Conservation (phyloP, 2,329 filamentous ascomycete species). For the Davidsoniella virescens region DNA sequence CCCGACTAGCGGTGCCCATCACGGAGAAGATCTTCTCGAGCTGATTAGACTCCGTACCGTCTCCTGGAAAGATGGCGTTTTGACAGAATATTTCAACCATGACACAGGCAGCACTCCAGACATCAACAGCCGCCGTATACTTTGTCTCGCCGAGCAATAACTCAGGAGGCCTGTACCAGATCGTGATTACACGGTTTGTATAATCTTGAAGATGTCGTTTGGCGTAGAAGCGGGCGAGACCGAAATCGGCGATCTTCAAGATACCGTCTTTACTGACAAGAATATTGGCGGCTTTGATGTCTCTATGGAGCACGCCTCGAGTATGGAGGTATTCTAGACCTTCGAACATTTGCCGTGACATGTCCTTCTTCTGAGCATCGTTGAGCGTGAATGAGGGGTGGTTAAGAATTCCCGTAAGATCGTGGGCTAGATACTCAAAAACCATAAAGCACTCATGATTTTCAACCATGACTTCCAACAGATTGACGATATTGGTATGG, state of each 20-base stretch:
- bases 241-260: conserved; percentile 90
- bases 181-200: conserved; percentile 95
- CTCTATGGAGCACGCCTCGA: conserved; percentile 83
- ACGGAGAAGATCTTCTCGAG: conserved; percentile 92
- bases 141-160: conserved; percentile 80
- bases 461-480: conserved; percentile 94
- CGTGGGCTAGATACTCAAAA: conserved; percentile 93
- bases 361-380: conserved; percentile 74
- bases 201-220: conserved; percentile 87
- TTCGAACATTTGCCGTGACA: conserved; percentile 84
- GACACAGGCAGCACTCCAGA: conserved; percentile 96
- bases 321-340: conserved; percentile 87
- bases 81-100: conserved; percentile 92
- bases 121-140: conserved; percentile 78
- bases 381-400: conserved; percentile 84
- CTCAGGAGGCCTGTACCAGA: conserved; percentile 91
- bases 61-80: conserved; percentile 85
- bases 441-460: conserved; percentile 99
- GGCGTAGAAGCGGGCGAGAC: conserved; percentile 86
- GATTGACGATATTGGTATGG: conserved; percentile 65
- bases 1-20: conserved; percentile 69
- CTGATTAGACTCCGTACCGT: conserved; percentile 90
- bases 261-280: conserved; percentile 78
- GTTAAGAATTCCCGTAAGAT: conserved; percentile 85
- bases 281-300: conserved; percentile 98